Evolutionary conservation across 345 rosid genomes (phyloP), one percentile per base, ranked within the genome.

Genomic region (Eucalyptus caleyi): DNA sequence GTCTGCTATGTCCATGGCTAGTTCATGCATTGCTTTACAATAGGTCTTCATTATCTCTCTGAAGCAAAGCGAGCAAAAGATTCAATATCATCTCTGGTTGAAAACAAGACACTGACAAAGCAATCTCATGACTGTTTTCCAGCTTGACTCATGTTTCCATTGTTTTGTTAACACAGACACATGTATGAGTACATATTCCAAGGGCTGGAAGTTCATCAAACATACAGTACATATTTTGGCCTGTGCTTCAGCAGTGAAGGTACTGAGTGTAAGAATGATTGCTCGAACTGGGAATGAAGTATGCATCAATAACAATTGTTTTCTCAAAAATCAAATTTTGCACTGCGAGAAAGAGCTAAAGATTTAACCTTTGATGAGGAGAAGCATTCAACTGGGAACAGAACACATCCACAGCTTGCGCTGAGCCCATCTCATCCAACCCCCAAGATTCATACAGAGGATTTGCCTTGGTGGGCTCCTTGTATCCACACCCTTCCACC

Each of bases 361-460:
- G 77, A 67, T 7, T 27, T 27, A 32, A 96, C 99, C 98, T 96
- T 90, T 96, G 99, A 45, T 91, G 92, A 53, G 96, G 86, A 49
- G 97, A 91, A 89, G 97, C 97, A 13, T 94, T 94, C 47, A 97
- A 90, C 51, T 95, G 96, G 82, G 95, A 93, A 92, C 96, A 96
- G 88, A 97, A 97, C 80, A 88, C 49, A 42, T 90, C 85, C 16
- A 97, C 95, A 54, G 99, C 97, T 86, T 91, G 92, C 72, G 95
- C 87, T 65, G 96, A 95, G 59, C 95, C 94, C 93, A 95, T 89
- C 83, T 96, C 96, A 87, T 92, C 95, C 45, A 97, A 95, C 65
- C 99, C 97, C 56, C 96, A 89, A 13, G 99, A 95, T 86, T 96
- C 98, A 69, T 96, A 96, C 42, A 95, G 95, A 80, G 98, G 99